A percentile compares a stretch with the other conserved stretches of the same genome.
These are phyloP conservation scores for Zopfochytrium polystomum DNA, from an alignment of 371 early-diverging fungal species.

Conservation along the genomic window DNA sequence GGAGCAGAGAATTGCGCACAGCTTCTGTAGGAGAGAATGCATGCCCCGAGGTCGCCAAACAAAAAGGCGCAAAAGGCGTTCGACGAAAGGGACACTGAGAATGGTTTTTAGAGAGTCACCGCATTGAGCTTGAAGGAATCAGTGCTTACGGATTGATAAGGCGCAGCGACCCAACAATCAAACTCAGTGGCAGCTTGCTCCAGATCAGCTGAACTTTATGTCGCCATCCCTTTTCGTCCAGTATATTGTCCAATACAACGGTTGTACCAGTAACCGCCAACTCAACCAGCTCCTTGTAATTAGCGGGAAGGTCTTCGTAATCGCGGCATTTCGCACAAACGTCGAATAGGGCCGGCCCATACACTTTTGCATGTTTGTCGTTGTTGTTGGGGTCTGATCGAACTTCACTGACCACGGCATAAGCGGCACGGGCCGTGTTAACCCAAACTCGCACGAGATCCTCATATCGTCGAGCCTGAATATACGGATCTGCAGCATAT, in stretches of 20 bases:
- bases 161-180: conserved; percentile 28
- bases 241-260: conserved; percentile 28
- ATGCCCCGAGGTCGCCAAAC: conserved; percentile 37
- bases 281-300: conserved; percentile 13
- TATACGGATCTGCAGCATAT: too few relatives aligned
- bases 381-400: too few relatives aligned
- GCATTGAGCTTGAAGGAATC: too few relatives aligned
- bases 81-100: conserved; percentile 40
- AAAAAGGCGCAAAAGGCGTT: conserved; percentile 30
- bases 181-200: conserved; percentile 29
- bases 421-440: not conserved
- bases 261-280: conserved; percentile 14
- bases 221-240: conserved; percentile 33
- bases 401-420: too few relatives aligned
- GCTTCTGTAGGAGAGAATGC: conserved; percentile 30
- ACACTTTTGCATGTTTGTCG: too few relatives aligned
- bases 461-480: too few relatives aligned
- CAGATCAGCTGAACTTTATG: conserved; percentile 23
- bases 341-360: conserved; percentile 7
- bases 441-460: not conserved
- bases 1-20: conserved; percentile 28
- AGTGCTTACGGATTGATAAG: conserved; percentile 38
- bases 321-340: not conserved
- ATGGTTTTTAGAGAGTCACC: too few relatives aligned
- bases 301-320: conserved; percentile 13